phyloP scores from a whole-genome alignment of 345 rosid species.

The Erucastrum elatum region DNA sequence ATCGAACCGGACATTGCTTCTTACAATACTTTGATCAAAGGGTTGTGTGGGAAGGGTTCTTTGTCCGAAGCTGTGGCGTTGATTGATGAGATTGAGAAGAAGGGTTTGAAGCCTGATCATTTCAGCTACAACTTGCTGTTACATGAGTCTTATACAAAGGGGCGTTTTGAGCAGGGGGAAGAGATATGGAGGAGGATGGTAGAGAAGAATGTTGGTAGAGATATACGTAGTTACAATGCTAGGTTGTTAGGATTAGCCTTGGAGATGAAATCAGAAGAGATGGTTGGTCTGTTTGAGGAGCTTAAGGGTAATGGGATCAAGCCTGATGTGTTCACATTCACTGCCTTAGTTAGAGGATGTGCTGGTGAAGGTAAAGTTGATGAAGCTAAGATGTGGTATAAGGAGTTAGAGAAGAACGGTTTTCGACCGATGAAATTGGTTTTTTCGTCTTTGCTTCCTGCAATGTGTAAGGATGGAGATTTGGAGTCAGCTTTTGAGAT shows the following conservation, averaged over 20 bases:
- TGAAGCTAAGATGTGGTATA: conserved; percentile 52
- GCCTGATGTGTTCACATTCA: conserved; percentile 52
- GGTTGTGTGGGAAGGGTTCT: conserved; percentile 52
- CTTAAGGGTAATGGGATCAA: conserved; percentile 45
- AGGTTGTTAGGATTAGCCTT: conserved; percentile 52
- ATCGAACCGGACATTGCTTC: conserved; percentile 55
- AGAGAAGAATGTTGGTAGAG: conserved; percentile 47
- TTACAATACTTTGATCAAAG: conserved; percentile 60
- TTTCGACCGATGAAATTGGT: conserved; percentile 34
- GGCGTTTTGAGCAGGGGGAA: conserved; percentile 53
- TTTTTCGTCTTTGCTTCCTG: conserved; percentile 47
- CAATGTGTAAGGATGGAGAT: conserved; percentile 57
- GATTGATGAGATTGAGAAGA: conserved; percentile 61
- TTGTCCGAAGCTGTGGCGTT: conserved; percentile 45
- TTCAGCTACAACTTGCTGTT: conserved; percentile 64
- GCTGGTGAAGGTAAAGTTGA: not conserved
- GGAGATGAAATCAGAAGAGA: conserved; percentile 47
- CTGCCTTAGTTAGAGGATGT: conserved; percentile 60
- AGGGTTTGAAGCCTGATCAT: conserved; percentile 50
- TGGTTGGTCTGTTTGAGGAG: conserved; percentile 43
- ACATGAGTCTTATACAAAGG: conserved; percentile 46
- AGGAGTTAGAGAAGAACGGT: conserved; percentile 45
- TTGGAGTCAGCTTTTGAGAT: conserved; percentile 50
- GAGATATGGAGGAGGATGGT: conserved; percentile 56
- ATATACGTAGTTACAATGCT: conserved; percentile 59